Base-by-base conservation (phyloP, 2,329 filamentous ascomycete species). In the Sclerotinia sclerotiorum region DNA sequence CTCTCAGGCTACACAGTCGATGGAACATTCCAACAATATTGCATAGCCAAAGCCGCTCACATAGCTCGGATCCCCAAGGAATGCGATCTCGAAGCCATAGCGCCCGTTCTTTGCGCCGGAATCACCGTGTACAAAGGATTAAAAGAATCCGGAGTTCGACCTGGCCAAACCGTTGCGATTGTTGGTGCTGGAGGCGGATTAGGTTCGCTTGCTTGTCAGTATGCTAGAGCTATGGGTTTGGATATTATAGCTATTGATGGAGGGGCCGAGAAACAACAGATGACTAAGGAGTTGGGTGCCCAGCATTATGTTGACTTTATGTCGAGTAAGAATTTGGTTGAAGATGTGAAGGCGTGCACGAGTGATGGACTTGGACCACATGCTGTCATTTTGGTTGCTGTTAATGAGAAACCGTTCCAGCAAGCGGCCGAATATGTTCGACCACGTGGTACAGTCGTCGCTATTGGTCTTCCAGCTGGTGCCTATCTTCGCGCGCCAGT, bases 1-100 rank as follows among this genome's bases (percentile, higher is more conserved):
- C 86, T 97, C 52, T 96, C 93, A 0, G 94, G 94, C 68, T 97
- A 96, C 85, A 96, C 92, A 5, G 93, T 97, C 78, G 92, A 97
- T 78, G 94, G 94, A 44, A 89, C 89, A 54, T 97, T 97, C 86
- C 94, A 97, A 83, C 89, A 97, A 83, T 97, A 97, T 82, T 88
- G 87, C 79, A 87, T 97, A 73, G 93, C 89, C 74, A 96, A 97
- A 80, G 93, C 93, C 21, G 87, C 90, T 24, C 92, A 97, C 79
- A 88, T 95, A 21, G 92, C 93, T 39, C 88, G 90, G 73, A 90
- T 97, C 72, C 91, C 91, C 73, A 90, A 94, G 80, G 87, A 90
- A 21, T 86, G 90, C 71, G 83, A 87, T 69, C 88, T 97, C 56
- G 93, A 94, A 77, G 88, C 87, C 64, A 84, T 96, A 69, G 86